Conservation (phyloP, 78 protist species). For the Creolimax fragrantissima region DNA sequence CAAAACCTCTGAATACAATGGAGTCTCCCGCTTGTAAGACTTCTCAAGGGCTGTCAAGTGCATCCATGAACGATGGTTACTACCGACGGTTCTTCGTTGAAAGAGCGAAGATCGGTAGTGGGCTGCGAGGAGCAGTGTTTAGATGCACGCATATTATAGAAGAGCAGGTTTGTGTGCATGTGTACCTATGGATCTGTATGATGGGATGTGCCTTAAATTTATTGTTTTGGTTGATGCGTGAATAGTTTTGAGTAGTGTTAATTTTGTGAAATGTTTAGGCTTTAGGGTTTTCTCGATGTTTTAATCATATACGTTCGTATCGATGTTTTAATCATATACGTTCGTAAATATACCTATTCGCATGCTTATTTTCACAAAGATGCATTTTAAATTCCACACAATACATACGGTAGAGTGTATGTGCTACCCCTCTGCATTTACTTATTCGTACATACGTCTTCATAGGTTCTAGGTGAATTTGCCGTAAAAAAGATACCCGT, state of each 20-base stretch:
- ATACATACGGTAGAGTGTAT: neutral
- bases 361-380: neutral
- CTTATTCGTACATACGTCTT: no score
- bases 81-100: neutral
- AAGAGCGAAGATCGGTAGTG: neutral
- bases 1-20: no score
- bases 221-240: no score
- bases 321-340: neutral
- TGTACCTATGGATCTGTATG: neutral
- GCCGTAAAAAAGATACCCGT: slow-evolving; percentile 11
- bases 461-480: neutral
- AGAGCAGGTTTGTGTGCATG: neutral
- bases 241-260: no score
- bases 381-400: neutral
- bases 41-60: neutral
- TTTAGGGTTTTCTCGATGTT: no score
- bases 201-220: neutral
- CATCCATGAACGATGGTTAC: neutral
- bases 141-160: neutral
- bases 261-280: no score
- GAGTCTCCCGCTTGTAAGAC: no score
- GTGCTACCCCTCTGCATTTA: no score
- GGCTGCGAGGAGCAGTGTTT: neutral
- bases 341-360: neutral
- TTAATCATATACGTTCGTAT: neutral